Conservation (phyloP, 768 basidiomycete species). For the Amanita rubescens region DNA sequence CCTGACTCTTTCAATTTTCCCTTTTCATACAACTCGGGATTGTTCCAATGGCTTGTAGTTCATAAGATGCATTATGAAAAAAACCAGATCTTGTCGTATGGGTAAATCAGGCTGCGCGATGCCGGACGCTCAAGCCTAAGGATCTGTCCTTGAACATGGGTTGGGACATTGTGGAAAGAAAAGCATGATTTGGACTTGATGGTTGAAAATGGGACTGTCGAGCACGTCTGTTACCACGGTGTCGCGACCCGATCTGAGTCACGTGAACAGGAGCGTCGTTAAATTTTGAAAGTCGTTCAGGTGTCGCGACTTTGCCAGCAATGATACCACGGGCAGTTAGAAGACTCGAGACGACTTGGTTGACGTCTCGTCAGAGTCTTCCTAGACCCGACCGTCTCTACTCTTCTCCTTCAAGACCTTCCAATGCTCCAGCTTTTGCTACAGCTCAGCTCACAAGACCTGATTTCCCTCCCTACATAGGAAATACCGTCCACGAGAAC, state of each 20-base stretch:
- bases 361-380: constrained; percentile 62
- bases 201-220: no score
- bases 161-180: no score
- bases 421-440: constrained; percentile 46
- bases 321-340: constrained; percentile 36
- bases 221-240: no score
- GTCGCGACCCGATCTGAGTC: not conserved
- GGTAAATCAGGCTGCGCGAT: no score
- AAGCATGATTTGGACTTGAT: no score
- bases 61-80: no score
- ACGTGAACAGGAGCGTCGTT: not conserved
- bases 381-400: constrained; percentile 66
- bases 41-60: no score
- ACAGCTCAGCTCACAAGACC: constrained; percentile 29
- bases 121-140: no score
- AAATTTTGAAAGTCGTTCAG: not conserved
- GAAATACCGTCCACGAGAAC: constrained; percentile 2
- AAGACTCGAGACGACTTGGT: constrained; percentile 35
- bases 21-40: constrained; percentile 45
- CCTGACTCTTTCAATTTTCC: constrained; percentile 49
- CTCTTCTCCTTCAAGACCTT: constrained; percentile 54
- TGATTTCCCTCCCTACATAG: constrained; percentile 30
- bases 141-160: no score
- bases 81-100: no score
- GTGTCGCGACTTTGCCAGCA: not conserved